A percentile compares a stretch with the other conserved stretches of the same genome.
These are phyloP conservation scores for Apiotrichum siamense DNA, from an alignment of 1,284 basidiomycete genomes.

Conservation along the genomic window DNA sequence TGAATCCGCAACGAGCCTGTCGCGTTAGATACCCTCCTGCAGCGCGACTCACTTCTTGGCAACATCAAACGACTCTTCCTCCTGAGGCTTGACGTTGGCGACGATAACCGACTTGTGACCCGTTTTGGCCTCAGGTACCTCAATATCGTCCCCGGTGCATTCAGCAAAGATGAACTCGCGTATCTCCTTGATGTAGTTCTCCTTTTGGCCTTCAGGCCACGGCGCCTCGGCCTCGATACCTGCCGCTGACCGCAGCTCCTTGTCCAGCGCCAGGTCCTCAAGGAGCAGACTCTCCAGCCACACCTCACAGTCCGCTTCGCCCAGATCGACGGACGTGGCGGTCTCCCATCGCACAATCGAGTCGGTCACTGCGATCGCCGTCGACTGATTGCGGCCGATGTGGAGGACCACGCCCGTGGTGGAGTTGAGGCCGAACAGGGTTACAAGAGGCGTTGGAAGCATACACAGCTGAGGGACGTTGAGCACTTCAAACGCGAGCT, in stretches of 20 bases:
- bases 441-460: conserved; percentile 75
- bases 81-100: conserved; percentile 45
- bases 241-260: conserved; percentile 54
- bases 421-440: conserved; percentile 73
- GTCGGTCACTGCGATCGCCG: conserved; percentile 68
- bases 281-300: conserved; percentile 66
- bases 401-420: conserved; percentile 79
- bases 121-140: conserved; percentile 27
- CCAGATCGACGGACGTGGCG: conserved; percentile 59
- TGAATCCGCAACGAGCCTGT: conserved; percentile 30
- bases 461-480: conserved; percentile 81
- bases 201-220: conserved; percentile 32
- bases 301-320: conserved; percentile 65
- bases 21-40: conserved; percentile 12
- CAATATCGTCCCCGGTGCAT: conserved; percentile 40
- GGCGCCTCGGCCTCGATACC: conserved; percentile 42
- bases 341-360: conserved; percentile 61
- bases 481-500: conserved; percentile 92
- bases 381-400: conserved; percentile 66
- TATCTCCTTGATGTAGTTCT: conserved; percentile 32
- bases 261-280: conserved; percentile 59
- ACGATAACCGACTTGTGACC: conserved; percentile 15
- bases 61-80: conserved; percentile 67
- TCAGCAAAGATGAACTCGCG: conserved; percentile 35
- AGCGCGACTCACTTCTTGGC: conserved; percentile 49